phyloP scores from a whole-genome alignment of 805 yeast species.

The Debaryomyces tyrocola region DNA sequence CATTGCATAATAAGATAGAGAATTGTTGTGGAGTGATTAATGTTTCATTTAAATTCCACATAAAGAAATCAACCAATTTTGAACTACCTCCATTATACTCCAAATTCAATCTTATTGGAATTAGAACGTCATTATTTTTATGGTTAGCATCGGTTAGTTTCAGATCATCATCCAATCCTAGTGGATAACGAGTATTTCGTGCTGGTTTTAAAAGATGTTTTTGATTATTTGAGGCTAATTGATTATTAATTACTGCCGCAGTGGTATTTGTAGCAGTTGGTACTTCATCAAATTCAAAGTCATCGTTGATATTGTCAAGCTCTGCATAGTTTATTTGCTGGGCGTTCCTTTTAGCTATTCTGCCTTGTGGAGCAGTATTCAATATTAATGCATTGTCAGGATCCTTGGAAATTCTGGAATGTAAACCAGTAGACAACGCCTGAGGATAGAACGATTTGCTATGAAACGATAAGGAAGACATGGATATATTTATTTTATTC shows the following conservation, averaged over 20 bases:
- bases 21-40: constrained; percentile 70
- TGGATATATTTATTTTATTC: not conserved
- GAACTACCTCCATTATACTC: constrained; percentile 54
- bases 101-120: constrained; percentile 66
- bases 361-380: constrained; percentile 66
- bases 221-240: constrained; percentile 34
- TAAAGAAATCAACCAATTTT: constrained; percentile 59
- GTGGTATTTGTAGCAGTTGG: constrained; percentile 18
- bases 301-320: constrained; percentile 62
- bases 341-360: constrained; percentile 73
- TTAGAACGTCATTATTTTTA: constrained; percentile 40
- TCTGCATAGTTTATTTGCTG: constrained; percentile 82
- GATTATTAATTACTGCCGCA: constrained; percentile 21
- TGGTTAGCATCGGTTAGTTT: constrained; percentile 27
- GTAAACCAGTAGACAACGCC: constrained; percentile 74
- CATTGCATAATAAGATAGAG: constrained; percentile 76
- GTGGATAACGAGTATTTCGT: constrained; percentile 22
- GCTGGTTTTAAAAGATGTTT: constrained; percentile 27
- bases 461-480: constrained; percentile 16
- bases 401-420: constrained; percentile 63
- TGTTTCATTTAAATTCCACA: constrained; percentile 72
- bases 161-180: constrained; percentile 21
- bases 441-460: constrained; percentile 55
- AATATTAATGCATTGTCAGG: constrained; percentile 72
- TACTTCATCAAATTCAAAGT: constrained; percentile 32